phyloP scores from a whole-genome alignment of 2,329 filamentous ascomycete species.

The Tolypocladium ophioglossoides region DNA sequence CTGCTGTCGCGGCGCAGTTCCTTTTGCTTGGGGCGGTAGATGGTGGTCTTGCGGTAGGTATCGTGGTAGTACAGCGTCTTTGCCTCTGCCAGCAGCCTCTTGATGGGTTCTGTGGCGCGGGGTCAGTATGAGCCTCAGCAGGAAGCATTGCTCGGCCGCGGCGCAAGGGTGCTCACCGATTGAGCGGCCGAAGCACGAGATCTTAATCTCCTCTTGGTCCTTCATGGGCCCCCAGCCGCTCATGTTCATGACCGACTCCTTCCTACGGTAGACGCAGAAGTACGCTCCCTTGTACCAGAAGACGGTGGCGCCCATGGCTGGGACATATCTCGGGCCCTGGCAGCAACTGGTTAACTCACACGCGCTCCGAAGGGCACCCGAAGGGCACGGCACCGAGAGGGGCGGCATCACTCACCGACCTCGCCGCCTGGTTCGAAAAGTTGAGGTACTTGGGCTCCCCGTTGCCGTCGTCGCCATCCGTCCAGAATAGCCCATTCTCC shows the following conservation, averaged over 20 bases:
- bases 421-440: conserved; percentile 47
- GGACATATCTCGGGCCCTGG: conserved; percentile 40
- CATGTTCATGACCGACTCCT: conserved; percentile 27
- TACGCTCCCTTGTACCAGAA: conserved; percentile 45
- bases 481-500: conserved; percentile 24
- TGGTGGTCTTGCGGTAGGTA: conserved; percentile 45
- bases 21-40: conserved; percentile 41
- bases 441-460: conserved; percentile 38
- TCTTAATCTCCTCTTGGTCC: conserved; percentile 39
- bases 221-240: conserved; percentile 28
- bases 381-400: not conserved
- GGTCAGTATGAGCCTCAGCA: not conserved
- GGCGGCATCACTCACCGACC: conserved; percentile 24
- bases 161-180: conserved; percentile 10
- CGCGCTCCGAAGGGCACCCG: no score
- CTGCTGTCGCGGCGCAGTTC: conserved; percentile 33
- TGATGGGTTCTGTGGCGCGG: conserved; percentile 35
- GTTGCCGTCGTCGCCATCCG: conserved; percentile 25
- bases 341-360: not conserved
- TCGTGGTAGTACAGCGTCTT: conserved; percentile 41
- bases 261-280: conserved; percentile 35
- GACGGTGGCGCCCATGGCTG: conserved; percentile 39
- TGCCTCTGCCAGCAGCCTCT: conserved; percentile 40
- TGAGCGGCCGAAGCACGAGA: conserved; percentile 44
- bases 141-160: not conserved